Evolutionary conservation across 306 rosid species (phyloP).

Genomic region (Castanea sativa): DNA sequence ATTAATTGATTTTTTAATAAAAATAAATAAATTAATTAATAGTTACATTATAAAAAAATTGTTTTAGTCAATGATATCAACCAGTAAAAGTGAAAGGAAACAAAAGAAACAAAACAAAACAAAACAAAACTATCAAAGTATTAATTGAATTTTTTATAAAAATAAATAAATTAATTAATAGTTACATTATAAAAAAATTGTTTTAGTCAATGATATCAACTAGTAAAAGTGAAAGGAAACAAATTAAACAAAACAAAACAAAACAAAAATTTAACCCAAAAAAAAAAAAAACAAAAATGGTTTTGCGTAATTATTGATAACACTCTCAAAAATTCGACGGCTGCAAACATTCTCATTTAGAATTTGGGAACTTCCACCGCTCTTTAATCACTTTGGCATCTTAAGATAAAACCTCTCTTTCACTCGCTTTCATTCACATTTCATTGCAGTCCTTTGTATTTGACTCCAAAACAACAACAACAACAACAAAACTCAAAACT

Average conservation of each 20-base stretch:
- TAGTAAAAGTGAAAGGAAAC: background rate
- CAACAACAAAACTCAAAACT: background rate
- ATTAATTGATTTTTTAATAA: too few relatives aligned
- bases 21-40: too few relatives aligned
- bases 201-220: background rate
- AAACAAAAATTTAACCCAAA: background rate
- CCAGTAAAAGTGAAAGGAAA: background rate
- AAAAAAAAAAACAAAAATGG: background rate
- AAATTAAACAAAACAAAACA: background rate
- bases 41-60: background rate
- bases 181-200: background rate
- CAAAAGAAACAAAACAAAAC: background rate
- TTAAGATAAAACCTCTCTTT: background rate
- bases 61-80: background rate
- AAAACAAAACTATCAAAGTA: too few relatives aligned
- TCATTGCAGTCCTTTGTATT: too few relatives aligned
- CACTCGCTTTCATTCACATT: background rate
- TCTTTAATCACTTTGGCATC: background rate
- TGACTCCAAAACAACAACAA: background rate
- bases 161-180: too few relatives aligned
- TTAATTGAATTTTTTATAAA: too few relatives aligned
- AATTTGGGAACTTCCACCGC: background rate
- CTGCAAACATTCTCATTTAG: background rate
- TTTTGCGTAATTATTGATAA: background rate
- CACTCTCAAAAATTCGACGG: background rate